Conservation (phyloP, 2,329 filamentous ascomycete species). For the Pseudofabraea citricarpa region DNA sequence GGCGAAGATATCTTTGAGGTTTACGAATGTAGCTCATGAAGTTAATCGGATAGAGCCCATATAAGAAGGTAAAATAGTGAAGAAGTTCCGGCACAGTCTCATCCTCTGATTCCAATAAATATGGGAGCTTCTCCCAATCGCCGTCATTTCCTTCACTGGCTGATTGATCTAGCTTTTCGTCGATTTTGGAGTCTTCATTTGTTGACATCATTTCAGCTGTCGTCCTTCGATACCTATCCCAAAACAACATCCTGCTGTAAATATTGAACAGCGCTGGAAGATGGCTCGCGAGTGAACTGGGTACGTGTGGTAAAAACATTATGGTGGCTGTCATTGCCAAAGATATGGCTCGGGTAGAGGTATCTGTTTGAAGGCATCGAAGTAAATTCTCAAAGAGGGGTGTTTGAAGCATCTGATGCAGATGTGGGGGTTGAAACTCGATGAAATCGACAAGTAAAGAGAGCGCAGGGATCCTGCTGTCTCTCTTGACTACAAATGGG, state of each 20-base stretch:
- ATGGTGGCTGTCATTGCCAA: slow-evolving; percentile 69
- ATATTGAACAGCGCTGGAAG: slow-evolving; percentile 75
- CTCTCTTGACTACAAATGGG: slow-evolving; percentile 58
- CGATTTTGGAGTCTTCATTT: slow-evolving; percentile 28
- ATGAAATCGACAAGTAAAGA: slow-evolving; percentile 69
- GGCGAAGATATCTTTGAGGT: slow-evolving; percentile 71
- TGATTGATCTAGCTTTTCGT: slow-evolving; percentile 4
- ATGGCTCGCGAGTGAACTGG: slow-evolving; percentile 62
- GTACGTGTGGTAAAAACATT: slow-evolving; percentile 81
- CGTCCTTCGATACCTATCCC: slow-evolving; percentile 46
- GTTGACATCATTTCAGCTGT: slow-evolving; percentile 10
- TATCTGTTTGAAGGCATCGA: slow-evolving; percentile 71
- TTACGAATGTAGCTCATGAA: slow-evolving; percentile 85
- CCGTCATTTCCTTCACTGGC: slow-evolving; percentile 16
- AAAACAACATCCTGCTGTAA: slow-evolving; percentile 75
- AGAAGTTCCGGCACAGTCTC: slow-evolving; percentile 61
- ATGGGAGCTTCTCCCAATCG: slow-evolving; percentile 61
- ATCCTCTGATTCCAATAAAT: slow-evolving; percentile 57
- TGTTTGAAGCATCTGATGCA: slow-evolving; percentile 67
- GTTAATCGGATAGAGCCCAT: slow-evolving; percentile 79
- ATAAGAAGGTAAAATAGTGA: slow-evolving; percentile 76
- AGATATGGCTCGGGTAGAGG: slow-evolving; percentile 72
- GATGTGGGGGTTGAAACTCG: slow-evolving; percentile 71
- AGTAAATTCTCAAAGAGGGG: slow-evolving; percentile 67
- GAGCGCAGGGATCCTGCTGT: slow-evolving; percentile 59